Evolutionary conservation across 768 basidiomycete genomes (phyloP), one percentile per base, ranked within the genome.

Genomic region (Agaricus subrufescens): DNA sequence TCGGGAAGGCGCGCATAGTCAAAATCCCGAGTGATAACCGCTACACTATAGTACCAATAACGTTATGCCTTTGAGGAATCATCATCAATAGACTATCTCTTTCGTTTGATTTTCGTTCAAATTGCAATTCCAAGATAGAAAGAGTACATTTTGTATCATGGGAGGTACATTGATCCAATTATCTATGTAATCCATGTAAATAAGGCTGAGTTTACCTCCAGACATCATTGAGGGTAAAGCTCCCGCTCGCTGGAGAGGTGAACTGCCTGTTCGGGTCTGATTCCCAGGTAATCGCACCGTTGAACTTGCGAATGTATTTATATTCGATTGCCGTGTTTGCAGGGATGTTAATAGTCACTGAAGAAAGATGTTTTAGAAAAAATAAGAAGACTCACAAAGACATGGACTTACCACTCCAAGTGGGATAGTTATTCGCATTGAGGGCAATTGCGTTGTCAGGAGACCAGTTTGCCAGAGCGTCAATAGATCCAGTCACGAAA

Each of bases 221-320:
- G 10, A 66, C 60, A 58, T 80, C 79, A 46, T 71, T 69, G 52
- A 69, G 44, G 12, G 63, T 71, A 58, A 60, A 63, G 15, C 69
- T 63, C 1, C 79, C 81, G 27, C 68, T 69, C 0, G 72, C 66
- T 1, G 77, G 79, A 10, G 85, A 83, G 0, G 73, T 80, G 61
- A 62, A 58, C 75, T 79, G 65, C 87, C 38, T 25, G 15, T 55
- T 86, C 30, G 86, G 85, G 64, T 85, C 86, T 4, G 71, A 66
- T 69, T 89, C 85, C 89, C 88, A 91, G 11, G 80, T 85, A 38
- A 86, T 73, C 9, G 63, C 62, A 3, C 79, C 83, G 50, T 81
- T 82, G 64, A 69, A 58, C 56, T 77, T 86, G 53, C 81, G 74
- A 63, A 89, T 79, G 64, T 86, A 90, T 70, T 90, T 90, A 76